Percentiles rank a stretch among this genome's conserved stretches.
Conservation (phyloP, 768 basidiomycete genomes). For the Hypholoma sublateritium region DNA sequence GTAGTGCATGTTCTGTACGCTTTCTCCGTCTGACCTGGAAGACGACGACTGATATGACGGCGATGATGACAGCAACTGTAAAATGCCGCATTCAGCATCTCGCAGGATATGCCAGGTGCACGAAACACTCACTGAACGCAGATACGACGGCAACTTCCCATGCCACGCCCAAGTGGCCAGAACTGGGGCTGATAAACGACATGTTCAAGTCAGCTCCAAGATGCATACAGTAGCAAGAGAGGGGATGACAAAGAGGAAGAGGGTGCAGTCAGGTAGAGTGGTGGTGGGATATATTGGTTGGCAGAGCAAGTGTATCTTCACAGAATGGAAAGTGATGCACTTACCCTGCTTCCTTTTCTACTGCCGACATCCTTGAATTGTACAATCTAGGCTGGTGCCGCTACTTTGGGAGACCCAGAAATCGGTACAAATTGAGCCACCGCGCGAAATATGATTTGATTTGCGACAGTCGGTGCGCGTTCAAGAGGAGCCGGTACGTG, state of each 20-base stretch:
- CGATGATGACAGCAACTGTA: conserved; percentile 25
- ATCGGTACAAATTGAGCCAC: background rate
- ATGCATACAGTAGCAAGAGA: too few species aligned
- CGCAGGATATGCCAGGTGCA: background rate
- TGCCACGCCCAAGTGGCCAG: conserved; percentile 31
- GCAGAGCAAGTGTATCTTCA: too few species aligned
- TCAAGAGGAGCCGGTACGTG: too few species aligned
- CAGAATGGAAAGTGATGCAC: background rate
- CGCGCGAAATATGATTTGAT: conserved; percentile 1
- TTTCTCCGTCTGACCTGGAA: conserved; percentile 28
- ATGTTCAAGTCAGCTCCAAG: background rate
- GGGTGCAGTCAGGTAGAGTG: too few species aligned
- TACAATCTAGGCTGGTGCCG: background rate
- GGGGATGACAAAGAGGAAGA: too few species aligned
- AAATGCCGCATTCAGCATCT: background rate
- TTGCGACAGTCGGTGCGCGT: too few species aligned
- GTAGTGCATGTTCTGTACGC: conserved; percentile 7
- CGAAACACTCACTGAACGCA: conserved; percentile 28
- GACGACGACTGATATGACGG: conserved; percentile 22
- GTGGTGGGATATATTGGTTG: too few species aligned
- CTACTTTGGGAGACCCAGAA: background rate
- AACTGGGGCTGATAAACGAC: conserved; percentile 24
- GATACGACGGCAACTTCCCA: conserved; percentile 39
- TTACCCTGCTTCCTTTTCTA: background rate
- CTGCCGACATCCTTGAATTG: background rate